Conservation (phyloP, 202 grass and related monocot genomes). For the Musa balbisiana region DNA sequence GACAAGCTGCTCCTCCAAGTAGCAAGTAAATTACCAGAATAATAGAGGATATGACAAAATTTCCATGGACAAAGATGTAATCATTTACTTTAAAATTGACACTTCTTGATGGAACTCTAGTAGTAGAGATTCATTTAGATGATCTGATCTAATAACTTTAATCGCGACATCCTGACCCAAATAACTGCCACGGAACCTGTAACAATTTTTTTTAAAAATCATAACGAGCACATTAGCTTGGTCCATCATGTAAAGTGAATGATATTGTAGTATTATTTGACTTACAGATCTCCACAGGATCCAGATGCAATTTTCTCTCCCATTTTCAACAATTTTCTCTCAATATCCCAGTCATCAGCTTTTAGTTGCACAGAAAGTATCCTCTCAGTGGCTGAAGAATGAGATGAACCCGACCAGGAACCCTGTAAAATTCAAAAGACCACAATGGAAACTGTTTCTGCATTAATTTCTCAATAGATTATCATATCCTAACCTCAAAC, state of each 20-base stretch:
- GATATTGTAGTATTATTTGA: neutral
- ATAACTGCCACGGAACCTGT: slow-evolving; percentile 62
- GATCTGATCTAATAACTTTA: slow-evolving; percentile 44
- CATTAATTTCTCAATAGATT: neutral
- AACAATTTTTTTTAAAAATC: neutral
- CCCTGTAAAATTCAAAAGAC: slow-evolving; percentile 46
- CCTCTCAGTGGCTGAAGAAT: slow-evolving; percentile 43
- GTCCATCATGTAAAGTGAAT: neutral
- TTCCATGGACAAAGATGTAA: slow-evolving; percentile 7
- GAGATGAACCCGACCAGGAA: slow-evolving; percentile 68
- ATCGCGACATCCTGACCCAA: slow-evolving; percentile 52
- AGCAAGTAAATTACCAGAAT: slow-evolving; percentile 4
- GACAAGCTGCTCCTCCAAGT: slow-evolving; percentile 5
- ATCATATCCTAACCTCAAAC: neutral
- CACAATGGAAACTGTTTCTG: neutral
- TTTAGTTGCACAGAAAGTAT: slow-evolving; percentile 36
- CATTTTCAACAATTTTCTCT: slow-evolving; percentile 48
- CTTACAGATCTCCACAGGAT: slow-evolving; percentile 70
- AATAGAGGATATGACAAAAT: slow-evolving; percentile 2
- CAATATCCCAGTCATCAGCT: slow-evolving; percentile 49
- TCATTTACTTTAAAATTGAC: slow-evolving; percentile 52
- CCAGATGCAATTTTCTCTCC: slow-evolving; percentile 51
- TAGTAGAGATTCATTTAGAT: slow-evolving; percentile 45
- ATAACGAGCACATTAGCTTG: slow-evolving; percentile 18
- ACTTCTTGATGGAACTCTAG: slow-evolving; percentile 74